Percentiles rank a stretch among this genome's conserved stretches.
These are phyloP conservation scores for Zalerion maritima DNA, from an alignment of 495 filamentous ascomycete genomes.

Conservation along the genomic window DNA sequence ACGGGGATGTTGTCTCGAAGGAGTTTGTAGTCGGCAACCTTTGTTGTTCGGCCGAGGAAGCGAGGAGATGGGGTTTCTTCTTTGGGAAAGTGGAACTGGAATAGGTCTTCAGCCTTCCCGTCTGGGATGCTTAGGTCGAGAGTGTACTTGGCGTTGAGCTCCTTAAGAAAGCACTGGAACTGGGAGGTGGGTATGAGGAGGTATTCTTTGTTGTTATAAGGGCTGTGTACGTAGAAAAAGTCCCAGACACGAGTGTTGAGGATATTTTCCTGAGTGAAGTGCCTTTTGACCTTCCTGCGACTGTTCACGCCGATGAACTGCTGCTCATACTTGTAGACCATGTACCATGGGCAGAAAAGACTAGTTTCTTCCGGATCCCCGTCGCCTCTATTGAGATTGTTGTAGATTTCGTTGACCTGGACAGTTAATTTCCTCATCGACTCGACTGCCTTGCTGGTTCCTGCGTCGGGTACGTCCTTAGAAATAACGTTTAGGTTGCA, in stretches of 20 bases:
- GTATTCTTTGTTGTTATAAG: conserved; percentile 25
- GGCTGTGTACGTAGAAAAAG: conserved; percentile 52
- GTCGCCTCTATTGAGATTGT: too few species aligned
- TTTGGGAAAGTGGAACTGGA: conserved; percentile 41
- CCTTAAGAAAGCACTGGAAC: conserved; percentile 39
- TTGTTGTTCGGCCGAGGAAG: conserved; percentile 43
- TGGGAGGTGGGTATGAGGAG: conserved; percentile 49
- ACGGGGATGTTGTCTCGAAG: conserved; percentile 16
- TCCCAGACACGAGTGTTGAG: conserved; percentile 49
- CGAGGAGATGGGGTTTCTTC: conserved; percentile 44
- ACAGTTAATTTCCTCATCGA: too few species aligned
- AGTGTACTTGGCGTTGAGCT: conserved; percentile 40
- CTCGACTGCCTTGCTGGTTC: too few species aligned
- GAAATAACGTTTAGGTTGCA: too few species aligned
- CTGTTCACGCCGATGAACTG: conserved; percentile 36
- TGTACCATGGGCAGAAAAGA: conserved; percentile 45
- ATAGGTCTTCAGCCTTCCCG: conserved; percentile 26
- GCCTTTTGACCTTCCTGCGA: conserved; percentile 27
- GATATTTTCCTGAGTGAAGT: conserved; percentile 44
- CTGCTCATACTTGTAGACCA: conserved; percentile 45
- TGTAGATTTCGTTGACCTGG: too few species aligned
- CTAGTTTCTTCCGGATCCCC: too few species aligned
- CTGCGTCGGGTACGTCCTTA: too few species aligned
- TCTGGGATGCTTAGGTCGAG: conserved; percentile 35
- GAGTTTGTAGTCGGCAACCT: conserved; percentile 14